A percentile compares a stretch with the other conserved stretches of the same genome.
phyloP scores from a whole-genome alignment of 202 grass and related monocot genomes.

The Sporobolus alterniflorus region DNA sequence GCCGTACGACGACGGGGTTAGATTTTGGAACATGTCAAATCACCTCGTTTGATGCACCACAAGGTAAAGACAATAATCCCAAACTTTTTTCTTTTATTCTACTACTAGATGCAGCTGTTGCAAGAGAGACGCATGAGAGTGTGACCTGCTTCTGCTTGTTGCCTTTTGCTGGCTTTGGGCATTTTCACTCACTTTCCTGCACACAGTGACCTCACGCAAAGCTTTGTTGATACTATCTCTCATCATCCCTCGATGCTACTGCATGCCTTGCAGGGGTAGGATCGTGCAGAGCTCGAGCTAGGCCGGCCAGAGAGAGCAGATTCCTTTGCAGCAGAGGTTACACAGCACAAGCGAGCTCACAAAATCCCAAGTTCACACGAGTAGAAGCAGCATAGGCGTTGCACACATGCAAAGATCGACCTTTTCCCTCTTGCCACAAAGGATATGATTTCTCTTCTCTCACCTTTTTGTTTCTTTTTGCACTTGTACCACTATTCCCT shows the following conservation, averaged over 20 bases:
- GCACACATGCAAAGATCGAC: slow-evolving; percentile 56
- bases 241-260: slow-evolving; percentile 39
- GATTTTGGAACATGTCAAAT: slow-evolving; percentile 62
- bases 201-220: slow-evolving; percentile 26
- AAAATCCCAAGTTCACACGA: background rate
- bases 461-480: slow-evolving; percentile 29
- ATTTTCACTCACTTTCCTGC: slow-evolving; percentile 46
- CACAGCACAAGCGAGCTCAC: slow-evolving; percentile 41
- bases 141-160: slow-evolving; percentile 54
- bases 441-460: slow-evolving; percentile 43
- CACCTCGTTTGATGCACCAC: slow-evolving; percentile 36
- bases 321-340: slow-evolving; percentile 53
- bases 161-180: slow-evolving; percentile 51
- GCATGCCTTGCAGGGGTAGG: slow-evolving; percentile 37
- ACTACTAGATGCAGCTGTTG: slow-evolving; percentile 11
- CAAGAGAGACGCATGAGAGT: slow-evolving; percentile 35
- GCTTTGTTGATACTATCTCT: slow-evolving; percentile 38
- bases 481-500: background rate
- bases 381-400: slow-evolving; percentile 9
- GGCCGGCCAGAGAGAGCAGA: slow-evolving; percentile 44
- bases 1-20: slow-evolving; percentile 11
- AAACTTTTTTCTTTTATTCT: slow-evolving; percentile 23
- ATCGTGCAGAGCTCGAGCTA: no score
- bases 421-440: slow-evolving; percentile 57
- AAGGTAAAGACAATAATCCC: slow-evolving; percentile 31